Conservation (phyloP, 768 basidiomycete species). For the Lentinus brumalis region DNA sequence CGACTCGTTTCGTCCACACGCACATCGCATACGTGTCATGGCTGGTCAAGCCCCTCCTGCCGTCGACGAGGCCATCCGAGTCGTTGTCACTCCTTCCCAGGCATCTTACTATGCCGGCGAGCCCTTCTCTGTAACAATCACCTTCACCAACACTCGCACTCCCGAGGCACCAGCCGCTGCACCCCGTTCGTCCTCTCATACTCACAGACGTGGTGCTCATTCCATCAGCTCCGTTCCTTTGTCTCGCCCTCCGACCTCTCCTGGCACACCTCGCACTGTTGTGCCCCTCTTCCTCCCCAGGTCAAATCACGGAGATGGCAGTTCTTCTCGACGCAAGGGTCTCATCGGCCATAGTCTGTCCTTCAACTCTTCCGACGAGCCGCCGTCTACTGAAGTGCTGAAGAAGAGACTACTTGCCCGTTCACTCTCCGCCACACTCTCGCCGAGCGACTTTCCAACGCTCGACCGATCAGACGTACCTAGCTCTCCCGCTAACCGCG, state of each 20-base stretch:
- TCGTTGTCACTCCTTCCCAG: constrained; percentile 76
- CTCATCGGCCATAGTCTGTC: constrained; percentile 49
- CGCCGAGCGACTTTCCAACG: constrained; percentile 44
- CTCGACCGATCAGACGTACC: background rate
- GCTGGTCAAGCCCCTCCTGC: constrained; percentile 1
- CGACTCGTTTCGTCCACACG: background rate
- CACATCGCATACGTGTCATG: constrained; percentile 4
- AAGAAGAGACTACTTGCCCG: constrained; percentile 43
- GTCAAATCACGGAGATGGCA: constrained; percentile 4
- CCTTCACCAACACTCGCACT: constrained; percentile 81
- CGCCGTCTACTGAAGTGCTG: constrained; percentile 26
- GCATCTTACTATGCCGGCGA: constrained; percentile 95
- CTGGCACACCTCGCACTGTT: constrained; percentile 56
- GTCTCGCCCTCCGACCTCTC: constrained; percentile 81
- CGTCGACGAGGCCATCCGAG: constrained; percentile 48
- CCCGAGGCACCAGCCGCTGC: constrained; percentile 42
- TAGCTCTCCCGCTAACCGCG: constrained; percentile 4
- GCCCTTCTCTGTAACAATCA: constrained; percentile 78
- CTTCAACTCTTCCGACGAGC: constrained; percentile 32
- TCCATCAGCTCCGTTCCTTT: constrained; percentile 84
- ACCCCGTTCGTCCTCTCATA: constrained; percentile 33
- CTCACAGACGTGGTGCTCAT: constrained; percentile 73
- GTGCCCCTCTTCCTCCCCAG: constrained; percentile 35
- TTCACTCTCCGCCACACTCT: constrained; percentile 68
- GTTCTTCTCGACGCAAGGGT: constrained; percentile 43